Percentiles rank a stretch among this genome's conserved stretches.
Conservation (phyloP, 306 rosid species). For the Castanea mollissima region DNA sequence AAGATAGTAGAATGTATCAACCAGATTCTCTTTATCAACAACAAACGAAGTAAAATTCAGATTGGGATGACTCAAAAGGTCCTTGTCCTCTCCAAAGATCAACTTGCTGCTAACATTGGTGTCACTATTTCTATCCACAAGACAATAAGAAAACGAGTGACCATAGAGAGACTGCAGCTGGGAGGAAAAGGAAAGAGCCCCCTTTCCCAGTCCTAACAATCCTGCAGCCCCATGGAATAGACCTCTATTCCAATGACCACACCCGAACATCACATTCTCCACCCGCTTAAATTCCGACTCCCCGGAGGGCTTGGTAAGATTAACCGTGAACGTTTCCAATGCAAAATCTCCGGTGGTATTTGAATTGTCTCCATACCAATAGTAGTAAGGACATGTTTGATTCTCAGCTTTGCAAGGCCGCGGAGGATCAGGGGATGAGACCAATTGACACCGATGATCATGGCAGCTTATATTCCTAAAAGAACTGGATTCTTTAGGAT, state of each 20-base stretch:
- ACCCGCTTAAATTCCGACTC: slow-evolving; percentile 51
- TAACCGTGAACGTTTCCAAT: slow-evolving; percentile 76
- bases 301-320: slow-evolving; percentile 55
- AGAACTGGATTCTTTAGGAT: slow-evolving; percentile 73
- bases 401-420: slow-evolving; percentile 67
- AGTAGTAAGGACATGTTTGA: slow-evolving; percentile 82
- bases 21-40: slow-evolving; percentile 62
- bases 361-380: slow-evolving; percentile 97
- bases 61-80: slow-evolving; percentile 52
- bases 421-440: slow-evolving; percentile 88
- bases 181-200: slow-evolving; percentile 88
- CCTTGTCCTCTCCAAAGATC: slow-evolving; percentile 82
- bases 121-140: slow-evolving; percentile 82
- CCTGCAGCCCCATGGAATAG: slow-evolving; percentile 97
- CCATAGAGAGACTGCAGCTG: slow-evolving; percentile 95
- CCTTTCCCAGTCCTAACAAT: slow-evolving; percentile 83
- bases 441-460: slow-evolving; percentile 63
- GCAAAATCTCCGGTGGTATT: slow-evolving; percentile 94
- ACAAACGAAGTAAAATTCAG: slow-evolving; percentile 77
- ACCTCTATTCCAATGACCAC: slow-evolving; percentile 99
- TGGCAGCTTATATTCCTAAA: slow-evolving; percentile 67
- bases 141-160: slow-evolving; percentile 89
- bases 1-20: slow-evolving; percentile 86
- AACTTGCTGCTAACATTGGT: slow-evolving; percentile 77
- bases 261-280: slow-evolving; percentile 90